These are phyloP conservation scores for Volvox africanus DNA, from an alignment of 139 green algal genomes.

Conservation along the genomic window DNA sequence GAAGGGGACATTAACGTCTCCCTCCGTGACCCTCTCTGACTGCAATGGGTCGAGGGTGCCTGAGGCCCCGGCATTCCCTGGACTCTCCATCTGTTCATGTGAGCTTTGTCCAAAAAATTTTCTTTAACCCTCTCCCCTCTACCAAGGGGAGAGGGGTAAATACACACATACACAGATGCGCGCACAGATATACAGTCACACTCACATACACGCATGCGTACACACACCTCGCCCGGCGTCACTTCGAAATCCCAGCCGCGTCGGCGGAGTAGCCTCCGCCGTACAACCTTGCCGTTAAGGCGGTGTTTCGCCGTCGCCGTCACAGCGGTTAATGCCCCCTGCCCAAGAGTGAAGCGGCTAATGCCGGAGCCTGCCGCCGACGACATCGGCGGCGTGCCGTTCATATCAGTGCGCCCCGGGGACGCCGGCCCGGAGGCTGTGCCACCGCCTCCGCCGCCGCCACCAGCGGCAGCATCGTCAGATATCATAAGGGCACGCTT, in stretches of 20 bases:
- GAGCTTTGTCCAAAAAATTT: too few relatives aligned
- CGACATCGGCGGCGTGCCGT: neutral
- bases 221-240: neutral
- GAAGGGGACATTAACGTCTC: too few relatives aligned
- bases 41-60: too few relatives aligned
- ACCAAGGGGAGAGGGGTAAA: too few relatives aligned
- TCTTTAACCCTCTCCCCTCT: too few relatives aligned
- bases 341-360: neutral
- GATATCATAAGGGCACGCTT: neutral
- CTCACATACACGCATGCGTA: neutral
- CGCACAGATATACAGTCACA: too few relatives aligned
- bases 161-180: too few relatives aligned
- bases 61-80: too few relatives aligned
- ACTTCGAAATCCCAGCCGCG: slow-evolving; percentile 30
- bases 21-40: too few relatives aligned
- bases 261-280: neutral
- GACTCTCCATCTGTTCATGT: too few relatives aligned
- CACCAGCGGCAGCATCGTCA: neutral
- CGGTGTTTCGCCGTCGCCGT: neutral
- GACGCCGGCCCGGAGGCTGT: neutral
- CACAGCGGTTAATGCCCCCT: neutral
- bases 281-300: slow-evolving; percentile 2
- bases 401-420: too few relatives aligned
- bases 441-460: neutral
- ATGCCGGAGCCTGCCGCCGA: neutral